phyloP scores from a whole-genome alignment of 2,329 filamentous ascomycete genomes.

The Cephalotrichum gorgonifer region DNA sequence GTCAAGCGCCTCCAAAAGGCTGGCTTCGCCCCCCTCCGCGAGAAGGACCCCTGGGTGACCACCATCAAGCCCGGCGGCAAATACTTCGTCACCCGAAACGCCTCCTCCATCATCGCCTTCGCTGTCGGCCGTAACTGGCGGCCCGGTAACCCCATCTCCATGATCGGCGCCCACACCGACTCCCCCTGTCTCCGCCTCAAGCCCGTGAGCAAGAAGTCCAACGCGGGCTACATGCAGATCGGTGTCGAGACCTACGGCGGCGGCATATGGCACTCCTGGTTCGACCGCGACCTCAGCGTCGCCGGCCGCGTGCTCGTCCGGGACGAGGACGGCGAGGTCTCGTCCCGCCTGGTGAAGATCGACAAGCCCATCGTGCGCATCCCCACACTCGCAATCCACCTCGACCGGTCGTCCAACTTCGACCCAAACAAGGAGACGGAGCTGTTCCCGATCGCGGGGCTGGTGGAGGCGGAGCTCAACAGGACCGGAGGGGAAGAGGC shows the following conservation, averaged over 20 bases:
- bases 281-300: constrained; percentile 86
- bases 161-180: constrained; percentile 94
- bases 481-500: constrained; percentile 33
- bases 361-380: constrained; percentile 85
- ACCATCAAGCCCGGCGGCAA: constrained; percentile 77
- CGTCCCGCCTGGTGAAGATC: constrained; percentile 80
- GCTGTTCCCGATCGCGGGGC: constrained; percentile 82
- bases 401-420: constrained; percentile 78
- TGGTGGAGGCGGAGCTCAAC: constrained; percentile 83
- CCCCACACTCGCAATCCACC: constrained; percentile 87
- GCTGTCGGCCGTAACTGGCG: constrained; percentile 85
- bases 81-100: constrained; percentile 93
- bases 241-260: constrained; percentile 96
- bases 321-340: constrained; percentile 61
- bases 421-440: constrained; percentile 96
- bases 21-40: constrained; percentile 80
- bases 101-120: constrained; percentile 85
- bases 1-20: constrained; percentile 67
- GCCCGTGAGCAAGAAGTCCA: constrained; percentile 82
- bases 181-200: constrained; percentile 88
- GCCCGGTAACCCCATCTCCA: constrained; percentile 80
- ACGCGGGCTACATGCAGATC: constrained; percentile 82
- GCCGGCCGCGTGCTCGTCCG: constrained; percentile 81
- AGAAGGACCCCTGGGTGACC: constrained; percentile 80
- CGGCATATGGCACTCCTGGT: constrained; percentile 97